These are phyloP conservation scores for Angomonas ambiguus DNA, from an alignment of 208 protist genomes.

Conservation along the genomic window DNA sequence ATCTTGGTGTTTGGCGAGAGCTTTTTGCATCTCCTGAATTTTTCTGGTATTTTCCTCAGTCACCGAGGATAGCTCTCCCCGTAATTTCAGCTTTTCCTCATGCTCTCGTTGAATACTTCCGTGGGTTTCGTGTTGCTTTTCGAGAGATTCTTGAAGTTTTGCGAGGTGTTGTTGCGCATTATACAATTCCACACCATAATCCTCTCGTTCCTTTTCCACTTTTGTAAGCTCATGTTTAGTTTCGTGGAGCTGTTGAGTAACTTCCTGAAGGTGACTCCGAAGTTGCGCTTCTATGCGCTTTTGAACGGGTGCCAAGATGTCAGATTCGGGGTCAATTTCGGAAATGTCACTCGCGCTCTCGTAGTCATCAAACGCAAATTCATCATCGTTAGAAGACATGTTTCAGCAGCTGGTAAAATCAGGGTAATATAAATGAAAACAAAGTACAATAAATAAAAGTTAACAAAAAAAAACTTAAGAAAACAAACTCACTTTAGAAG, in stretches of 20 bases:
- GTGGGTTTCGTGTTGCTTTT: constrained; percentile 89
- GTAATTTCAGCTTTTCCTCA: constrained; percentile 74
- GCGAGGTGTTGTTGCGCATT: constrained; percentile 93
- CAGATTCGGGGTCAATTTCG: constrained; percentile 87
- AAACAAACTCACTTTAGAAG: not conserved
- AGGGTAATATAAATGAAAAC: constrained; percentile 8
- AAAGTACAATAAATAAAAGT: constrained; percentile 7
- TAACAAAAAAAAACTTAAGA: constrained; percentile 8
- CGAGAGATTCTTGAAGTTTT: constrained; percentile 89
- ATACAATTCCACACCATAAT: constrained; percentile 94
- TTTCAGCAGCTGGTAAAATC: constrained; percentile 3
- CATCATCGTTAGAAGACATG: constrained; percentile 30
- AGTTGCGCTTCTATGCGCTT: constrained; percentile 87
- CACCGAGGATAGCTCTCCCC: constrained; percentile 53
- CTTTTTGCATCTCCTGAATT: constrained; percentile 1
- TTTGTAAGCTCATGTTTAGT: constrained; percentile 68
- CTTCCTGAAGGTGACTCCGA: constrained; percentile 78
- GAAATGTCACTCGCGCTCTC: constrained; percentile 80
- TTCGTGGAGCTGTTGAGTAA: constrained; percentile 83
- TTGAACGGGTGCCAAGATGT: constrained; percentile 81
- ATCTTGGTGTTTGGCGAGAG: constrained; percentile 77
- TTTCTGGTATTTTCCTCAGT: constrained; percentile 37
- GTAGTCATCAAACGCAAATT: constrained; percentile 41
- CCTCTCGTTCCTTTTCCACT: constrained; percentile 82
- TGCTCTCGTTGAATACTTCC: constrained; percentile 59